These are phyloP conservation scores for Populus euphratica DNA, from an alignment of 345 rosid genomes.

Conservation along the genomic window DNA sequence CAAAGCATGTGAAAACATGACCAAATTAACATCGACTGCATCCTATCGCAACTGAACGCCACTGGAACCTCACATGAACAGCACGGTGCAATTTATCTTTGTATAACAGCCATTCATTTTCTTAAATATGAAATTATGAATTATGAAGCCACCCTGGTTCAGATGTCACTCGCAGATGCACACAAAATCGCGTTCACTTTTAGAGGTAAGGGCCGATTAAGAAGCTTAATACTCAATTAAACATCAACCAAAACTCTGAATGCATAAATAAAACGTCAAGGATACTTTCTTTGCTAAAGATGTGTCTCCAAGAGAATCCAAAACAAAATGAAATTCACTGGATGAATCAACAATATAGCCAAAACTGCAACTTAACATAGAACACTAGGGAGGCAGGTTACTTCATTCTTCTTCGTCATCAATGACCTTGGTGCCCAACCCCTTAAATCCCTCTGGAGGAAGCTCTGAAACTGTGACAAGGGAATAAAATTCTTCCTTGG, in stretches of 20 bases:
- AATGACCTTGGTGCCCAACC: conserved; percentile 15
- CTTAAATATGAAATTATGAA: background rate
- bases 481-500: conserved; percentile 78
- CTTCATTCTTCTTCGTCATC: conserved; percentile 17
- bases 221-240: background rate
- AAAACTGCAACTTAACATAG: background rate
- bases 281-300: background rate
- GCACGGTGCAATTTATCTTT: background rate
- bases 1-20: background rate
- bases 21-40: background rate
- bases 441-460: conserved; percentile 13
- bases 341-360: background rate
- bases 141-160: background rate
- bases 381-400: background rate
- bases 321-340: conserved; percentile 3
- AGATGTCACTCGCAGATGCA: background rate
- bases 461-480: conserved; percentile 21
- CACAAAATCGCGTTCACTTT: background rate
- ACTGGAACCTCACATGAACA: background rate
- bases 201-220: background rate
- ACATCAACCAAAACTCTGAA: background rate
- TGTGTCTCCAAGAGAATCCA: background rate
- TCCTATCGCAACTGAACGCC: background rate
- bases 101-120: background rate
- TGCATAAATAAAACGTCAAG: background rate